Evolutionary conservation across 371 early-diverging fungal species (phyloP), one percentile per base, ranked within the genome.

Genomic region (Phascolomyces articulosus): DNA sequence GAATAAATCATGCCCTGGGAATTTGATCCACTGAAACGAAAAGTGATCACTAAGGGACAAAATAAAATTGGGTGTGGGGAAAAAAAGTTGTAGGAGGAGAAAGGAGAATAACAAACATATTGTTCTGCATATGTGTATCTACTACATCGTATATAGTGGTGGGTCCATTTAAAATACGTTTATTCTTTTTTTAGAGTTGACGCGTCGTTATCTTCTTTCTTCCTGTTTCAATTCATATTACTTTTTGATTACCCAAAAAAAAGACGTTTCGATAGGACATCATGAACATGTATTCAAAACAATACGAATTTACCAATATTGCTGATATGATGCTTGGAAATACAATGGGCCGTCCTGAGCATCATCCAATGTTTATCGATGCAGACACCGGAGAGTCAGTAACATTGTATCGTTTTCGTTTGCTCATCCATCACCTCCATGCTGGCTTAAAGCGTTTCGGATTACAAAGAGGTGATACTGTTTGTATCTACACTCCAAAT

Each of bases 1-100:
- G 31, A 31, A 31, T 31, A 31, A 31, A 31, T 31, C 34, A 34
- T 34, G 11, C 34, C 93, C 0, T 95, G 94, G 23, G 97, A 96
- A 64, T 72, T 95, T 29, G 95, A 84, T 2, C 69, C 79, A 21
- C 79, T 84, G 13, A 86, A 9, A 0, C 11, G 34, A 9, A 9
- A 34, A 34, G 34, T 34, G 34, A 34, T 34, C 11, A 34, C 34
- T 34, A 34, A 0, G 34, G 11, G 0, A 34, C 11, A 34, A 9
- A 34, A 34, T 2, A 34, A 34, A 34, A 34, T 9, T 34, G 34
- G 9, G 34, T 34, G 34, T 34, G 34, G 11, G 34, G 34, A 34
- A 34, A 34, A 34, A 34, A 9, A n/a, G n/a, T n/a, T n/a, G n/a
- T n/a, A n/a, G n/a, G n/a, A n/a, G n/a, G n/a, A n/a, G n/a, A n/a